A percentile compares a stretch with the other conserved stretches of the same genome.
phyloP scores from a whole-genome alignment of 164 flowering plant species.

The Dillenia turbinata region DNA sequence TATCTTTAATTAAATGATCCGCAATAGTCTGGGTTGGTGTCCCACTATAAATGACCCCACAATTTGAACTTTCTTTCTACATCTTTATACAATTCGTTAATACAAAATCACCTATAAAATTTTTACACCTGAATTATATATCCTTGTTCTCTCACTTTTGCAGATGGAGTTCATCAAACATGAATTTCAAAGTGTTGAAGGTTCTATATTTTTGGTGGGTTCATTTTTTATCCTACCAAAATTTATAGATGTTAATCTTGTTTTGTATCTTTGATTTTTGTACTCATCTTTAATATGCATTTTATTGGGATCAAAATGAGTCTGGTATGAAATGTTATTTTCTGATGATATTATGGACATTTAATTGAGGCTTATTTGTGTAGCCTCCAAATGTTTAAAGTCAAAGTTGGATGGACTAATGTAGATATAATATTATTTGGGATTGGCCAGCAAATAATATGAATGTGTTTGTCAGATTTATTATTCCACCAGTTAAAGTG shows the following conservation, averaged over 20 bases:
- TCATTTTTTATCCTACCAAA: background rate
- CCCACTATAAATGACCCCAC: no score
- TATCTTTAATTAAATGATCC: no score
- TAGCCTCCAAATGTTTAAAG: background rate
- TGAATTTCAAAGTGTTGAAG: constrained; percentile 46
- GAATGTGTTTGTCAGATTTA: no score
- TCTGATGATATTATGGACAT: background rate
- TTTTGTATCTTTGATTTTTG: background rate
- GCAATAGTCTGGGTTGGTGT: no score
- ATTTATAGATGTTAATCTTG: background rate
- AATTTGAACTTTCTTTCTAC: no score
- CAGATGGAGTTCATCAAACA: constrained; percentile 63
- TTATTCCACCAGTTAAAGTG: no score
- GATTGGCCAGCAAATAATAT: no score
- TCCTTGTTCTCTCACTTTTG: constrained; percentile 4
- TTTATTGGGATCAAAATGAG: background rate
- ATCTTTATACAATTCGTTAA: no score
- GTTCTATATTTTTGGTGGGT: constrained; percentile 73
- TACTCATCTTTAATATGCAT: background rate
- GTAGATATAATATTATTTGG: no score
- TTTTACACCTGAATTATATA: background rate
- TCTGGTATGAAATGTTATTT: background rate
- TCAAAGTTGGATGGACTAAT: background rate
- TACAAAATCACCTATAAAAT: no score
- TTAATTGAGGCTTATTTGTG: background rate